These are phyloP conservation scores for Globomyces pollinis-pini DNA, from an alignment of 192 early-diverging fungal species.

Conservation along the genomic window DNA sequence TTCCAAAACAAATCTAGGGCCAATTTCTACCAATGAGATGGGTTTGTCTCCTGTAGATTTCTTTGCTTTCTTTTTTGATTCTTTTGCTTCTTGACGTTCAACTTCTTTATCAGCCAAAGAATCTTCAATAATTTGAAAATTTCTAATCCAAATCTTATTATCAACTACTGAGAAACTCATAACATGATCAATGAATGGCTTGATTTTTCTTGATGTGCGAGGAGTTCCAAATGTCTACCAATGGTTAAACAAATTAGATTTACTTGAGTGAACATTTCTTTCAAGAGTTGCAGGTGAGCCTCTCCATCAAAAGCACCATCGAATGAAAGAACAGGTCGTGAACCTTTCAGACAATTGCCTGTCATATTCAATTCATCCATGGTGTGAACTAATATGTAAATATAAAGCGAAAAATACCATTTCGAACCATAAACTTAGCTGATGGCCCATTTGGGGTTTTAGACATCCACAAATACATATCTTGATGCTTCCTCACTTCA, in stretches of 20 bases:
- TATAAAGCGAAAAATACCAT: constrained; percentile 21
- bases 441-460: constrained; percentile 93
- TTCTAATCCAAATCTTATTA: constrained; percentile 90
- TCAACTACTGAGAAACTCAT: constrained; percentile 55
- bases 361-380: constrained; percentile 99
- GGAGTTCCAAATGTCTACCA: constrained; percentile 78
- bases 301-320: constrained; percentile 83
- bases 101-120: constrained; percentile 12
- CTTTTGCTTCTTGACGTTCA: too few species aligned
- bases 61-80: constrained; percentile 46
- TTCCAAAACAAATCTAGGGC: constrained; percentile 91
- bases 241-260: neutral
- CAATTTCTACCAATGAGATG: constrained; percentile 91
- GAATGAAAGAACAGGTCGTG: constrained; percentile 90
- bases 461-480: constrained; percentile 93
- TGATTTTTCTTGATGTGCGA: constrained; percentile 76
- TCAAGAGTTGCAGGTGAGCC: constrained; percentile 79
- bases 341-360: constrained; percentile 96
- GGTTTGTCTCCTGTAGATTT: constrained; percentile 69
- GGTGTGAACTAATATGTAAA: constrained; percentile 87
- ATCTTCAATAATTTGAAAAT: constrained; percentile 88
- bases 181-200: constrained; percentile 97
- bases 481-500: constrained; percentile 84
- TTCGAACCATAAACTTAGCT: constrained; percentile 91
- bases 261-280: constrained; percentile 83